These are phyloP conservation scores for Echinochloa phyllopogon DNA, from an alignment of 176 grass and related monocot species.

Conservation along the genomic window DNA sequence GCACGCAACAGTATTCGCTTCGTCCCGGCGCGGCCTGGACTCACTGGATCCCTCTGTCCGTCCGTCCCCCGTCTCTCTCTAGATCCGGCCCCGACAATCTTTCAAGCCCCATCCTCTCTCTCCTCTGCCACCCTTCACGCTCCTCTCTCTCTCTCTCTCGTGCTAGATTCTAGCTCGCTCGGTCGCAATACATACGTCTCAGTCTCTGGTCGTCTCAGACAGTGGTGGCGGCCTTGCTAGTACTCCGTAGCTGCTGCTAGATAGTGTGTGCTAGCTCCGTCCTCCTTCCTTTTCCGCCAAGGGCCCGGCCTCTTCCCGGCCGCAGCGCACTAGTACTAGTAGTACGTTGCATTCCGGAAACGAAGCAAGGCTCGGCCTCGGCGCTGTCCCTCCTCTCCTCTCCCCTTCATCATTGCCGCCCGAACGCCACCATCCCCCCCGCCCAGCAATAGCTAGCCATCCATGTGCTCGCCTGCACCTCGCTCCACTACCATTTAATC, in stretches of 20 bases:
- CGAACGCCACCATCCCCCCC: background rate
- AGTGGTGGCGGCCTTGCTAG: background rate
- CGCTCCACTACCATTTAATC: slow-evolving; percentile 1
- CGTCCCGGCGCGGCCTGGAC: background rate
- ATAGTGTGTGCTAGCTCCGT: too few relatives aligned
- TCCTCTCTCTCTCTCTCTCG: background rate
- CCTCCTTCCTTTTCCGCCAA: background rate
- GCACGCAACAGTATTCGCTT: background rate
- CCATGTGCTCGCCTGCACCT: slow-evolving; percentile 14
- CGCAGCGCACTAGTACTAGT: too few relatives aligned
- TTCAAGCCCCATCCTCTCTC: slow-evolving; percentile 36
- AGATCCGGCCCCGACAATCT: slow-evolving; percentile 44
- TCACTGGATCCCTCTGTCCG: background rate
- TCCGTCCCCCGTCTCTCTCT: background rate
- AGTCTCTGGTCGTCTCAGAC: background rate
- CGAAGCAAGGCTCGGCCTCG: slow-evolving; percentile 6
- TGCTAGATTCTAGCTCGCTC: background rate
- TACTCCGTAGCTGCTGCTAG: background rate
- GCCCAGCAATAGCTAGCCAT: background rate
- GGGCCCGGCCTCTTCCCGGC: too few relatives aligned
- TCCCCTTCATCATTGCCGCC: slow-evolving; percentile 40
- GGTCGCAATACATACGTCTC: background rate
- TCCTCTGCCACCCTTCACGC: background rate
- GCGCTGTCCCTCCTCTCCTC: slow-evolving; percentile 6
- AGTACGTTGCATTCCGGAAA: slow-evolving; percentile 22